Evolutionary conservation across 345 rosid species (phyloP).

Genomic region (Lepidium didymum): DNA sequence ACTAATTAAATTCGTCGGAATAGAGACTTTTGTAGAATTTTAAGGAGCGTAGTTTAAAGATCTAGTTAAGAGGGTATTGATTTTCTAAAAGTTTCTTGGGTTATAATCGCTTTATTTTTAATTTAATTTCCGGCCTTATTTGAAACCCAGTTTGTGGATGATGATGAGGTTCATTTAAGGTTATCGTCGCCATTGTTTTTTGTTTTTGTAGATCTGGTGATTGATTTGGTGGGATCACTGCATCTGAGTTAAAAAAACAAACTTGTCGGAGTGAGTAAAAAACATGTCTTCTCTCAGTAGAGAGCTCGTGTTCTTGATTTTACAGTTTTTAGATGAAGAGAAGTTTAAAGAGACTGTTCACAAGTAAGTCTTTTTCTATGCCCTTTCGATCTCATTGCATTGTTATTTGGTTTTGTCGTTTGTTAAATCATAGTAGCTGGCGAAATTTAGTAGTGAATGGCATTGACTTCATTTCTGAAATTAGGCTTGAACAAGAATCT

Average conservation of each 20-base stretch:
- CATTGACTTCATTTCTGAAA: background rate
- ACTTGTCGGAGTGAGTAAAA: constrained; percentile 3
- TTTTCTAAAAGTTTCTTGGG: background rate
- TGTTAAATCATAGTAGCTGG: too few species aligned
- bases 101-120: too few species aligned
- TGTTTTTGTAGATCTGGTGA: constrained; percentile 56
- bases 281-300: constrained; percentile 95
- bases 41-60: constrained; percentile 31
- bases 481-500: constrained; percentile 98
- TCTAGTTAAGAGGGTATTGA: constrained; percentile 24
- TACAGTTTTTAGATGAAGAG: constrained; percentile 99
- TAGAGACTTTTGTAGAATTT: constrained; percentile 6
- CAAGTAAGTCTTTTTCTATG: constrained; percentile 43
- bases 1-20: constrained; percentile 11
- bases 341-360: constrained; percentile 99
- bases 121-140: background rate
- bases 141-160: constrained; percentile 19
- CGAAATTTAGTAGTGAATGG: too few species aligned
- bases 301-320: constrained; percentile 96
- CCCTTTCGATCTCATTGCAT: background rate
- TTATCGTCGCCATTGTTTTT: background rate
- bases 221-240: constrained; percentile 22
- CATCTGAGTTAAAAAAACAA: constrained; percentile 27
- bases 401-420: too few species aligned
- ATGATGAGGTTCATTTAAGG: constrained; percentile 11